These are phyloP conservation scores for Candida lessepsii DNA, from an alignment of 805 yeast genomes.

Conservation along the genomic window DNA sequence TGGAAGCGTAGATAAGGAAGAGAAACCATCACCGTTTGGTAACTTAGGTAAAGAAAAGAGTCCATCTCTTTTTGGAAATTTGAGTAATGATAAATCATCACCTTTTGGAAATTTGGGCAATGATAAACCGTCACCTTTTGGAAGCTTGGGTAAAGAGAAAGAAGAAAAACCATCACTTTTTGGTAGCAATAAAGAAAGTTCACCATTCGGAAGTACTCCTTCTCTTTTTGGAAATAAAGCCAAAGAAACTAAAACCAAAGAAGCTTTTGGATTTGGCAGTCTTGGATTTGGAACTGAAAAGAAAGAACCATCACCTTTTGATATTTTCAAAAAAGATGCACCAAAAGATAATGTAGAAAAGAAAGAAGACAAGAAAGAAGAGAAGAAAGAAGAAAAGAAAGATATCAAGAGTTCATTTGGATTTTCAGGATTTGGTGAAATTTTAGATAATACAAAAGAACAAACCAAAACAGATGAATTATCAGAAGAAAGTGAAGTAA, in stretches of 20 bases:
- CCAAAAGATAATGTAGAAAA: no score
- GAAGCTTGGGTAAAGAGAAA: background rate
- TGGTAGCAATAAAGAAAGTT: background rate
- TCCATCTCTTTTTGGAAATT: background rate
- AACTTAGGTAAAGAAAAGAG: background rate
- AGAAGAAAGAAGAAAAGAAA: background rate
- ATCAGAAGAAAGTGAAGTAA: background rate
- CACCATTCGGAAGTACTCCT: background rate
- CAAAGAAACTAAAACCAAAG: background rate
- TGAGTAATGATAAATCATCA: background rate
- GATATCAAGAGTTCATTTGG: background rate
- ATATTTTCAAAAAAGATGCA: background rate
- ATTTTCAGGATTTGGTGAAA: background rate
- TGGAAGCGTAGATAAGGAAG: background rate
- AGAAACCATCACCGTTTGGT: conserved; percentile 1
- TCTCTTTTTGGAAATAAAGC: conserved; percentile 3
- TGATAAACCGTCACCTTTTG: conserved; percentile 3
- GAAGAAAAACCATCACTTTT: background rate
- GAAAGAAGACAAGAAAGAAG: background rate
- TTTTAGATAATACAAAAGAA: background rate
- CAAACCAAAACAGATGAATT: background rate
- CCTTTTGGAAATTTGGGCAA: conserved; percentile 1
- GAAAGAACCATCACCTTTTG: conserved; percentile 5
- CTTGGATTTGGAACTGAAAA: background rate
- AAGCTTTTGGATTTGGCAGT: background rate